These are phyloP conservation scores for Setaria viridis DNA, from an alignment of 202 grass and related monocot genomes.

Conservation along the genomic window DNA sequence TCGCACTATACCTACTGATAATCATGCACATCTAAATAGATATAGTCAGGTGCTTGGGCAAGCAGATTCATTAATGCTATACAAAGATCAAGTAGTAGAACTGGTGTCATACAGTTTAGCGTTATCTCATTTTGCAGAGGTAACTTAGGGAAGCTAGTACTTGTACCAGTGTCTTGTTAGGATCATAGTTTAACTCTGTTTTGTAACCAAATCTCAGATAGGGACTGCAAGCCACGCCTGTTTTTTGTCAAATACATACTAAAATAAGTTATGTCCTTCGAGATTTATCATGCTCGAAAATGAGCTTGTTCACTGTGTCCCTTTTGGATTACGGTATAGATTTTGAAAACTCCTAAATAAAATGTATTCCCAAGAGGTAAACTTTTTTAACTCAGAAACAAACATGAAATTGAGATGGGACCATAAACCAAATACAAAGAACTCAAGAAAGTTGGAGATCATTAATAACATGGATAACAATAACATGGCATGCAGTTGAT, in stretches of 20 bases:
- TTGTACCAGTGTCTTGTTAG: not conserved
- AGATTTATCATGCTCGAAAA: not conserved
- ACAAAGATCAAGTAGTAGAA: constrained; percentile 8
- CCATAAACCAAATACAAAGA: not conserved
- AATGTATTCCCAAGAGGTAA: not conserved
- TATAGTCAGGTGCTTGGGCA: not conserved
- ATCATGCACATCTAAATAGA: not conserved
- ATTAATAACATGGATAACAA: too few relatives aligned
- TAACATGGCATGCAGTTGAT: not conserved
- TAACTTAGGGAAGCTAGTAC: not conserved
- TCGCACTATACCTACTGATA: not conserved
- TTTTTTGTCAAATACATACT: not conserved
- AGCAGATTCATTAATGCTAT: not conserved
- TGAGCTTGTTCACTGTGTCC: not conserved
- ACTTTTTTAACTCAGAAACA: not conserved
- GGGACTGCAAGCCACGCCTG: not conserved
- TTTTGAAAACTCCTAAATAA: not conserved
- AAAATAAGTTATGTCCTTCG: not conserved
- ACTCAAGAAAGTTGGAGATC: not conserved
- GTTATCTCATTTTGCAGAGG: not conserved
- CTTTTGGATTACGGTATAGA: not conserved
- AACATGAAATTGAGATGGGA: not conserved
- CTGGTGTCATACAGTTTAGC: not conserved
- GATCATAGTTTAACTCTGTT: not conserved
- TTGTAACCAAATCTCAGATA: not conserved